Percentiles rank a stretch among this genome's conserved stretches.
Conservation (phyloP, 2,329 filamentous ascomycete genomes). For the Coniella vitis region DNA sequence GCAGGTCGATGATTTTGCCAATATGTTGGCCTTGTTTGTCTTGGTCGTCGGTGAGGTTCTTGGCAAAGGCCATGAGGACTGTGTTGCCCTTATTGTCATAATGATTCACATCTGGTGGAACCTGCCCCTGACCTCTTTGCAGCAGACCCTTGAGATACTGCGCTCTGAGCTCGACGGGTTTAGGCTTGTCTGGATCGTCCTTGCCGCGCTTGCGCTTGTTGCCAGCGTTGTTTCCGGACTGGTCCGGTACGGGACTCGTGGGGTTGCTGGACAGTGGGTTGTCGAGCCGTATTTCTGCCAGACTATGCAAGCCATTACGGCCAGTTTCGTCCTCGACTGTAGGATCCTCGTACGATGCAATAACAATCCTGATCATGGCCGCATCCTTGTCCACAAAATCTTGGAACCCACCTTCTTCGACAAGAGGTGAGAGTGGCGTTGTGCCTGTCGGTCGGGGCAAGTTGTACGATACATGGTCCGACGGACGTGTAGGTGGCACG, state of each 20-base stretch:
- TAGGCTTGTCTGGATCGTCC: constrained; percentile 20
- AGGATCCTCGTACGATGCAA: constrained; percentile 26
- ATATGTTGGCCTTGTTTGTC: constrained; percentile 40
- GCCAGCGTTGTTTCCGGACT: constrained; percentile 20
- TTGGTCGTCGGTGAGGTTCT: constrained; percentile 42
- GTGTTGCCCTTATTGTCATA: constrained; percentile 47
- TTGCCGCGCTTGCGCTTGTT: constrained; percentile 34
- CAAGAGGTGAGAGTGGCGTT: constrained; percentile 13
- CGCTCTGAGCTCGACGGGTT: constrained; percentile 19
- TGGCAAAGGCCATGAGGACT: constrained; percentile 48
- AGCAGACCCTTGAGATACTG: constrained; percentile 24
- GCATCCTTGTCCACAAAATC: constrained; percentile 26
- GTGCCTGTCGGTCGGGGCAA: constrained; percentile 13
- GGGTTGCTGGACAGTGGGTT: constrained; percentile 1
- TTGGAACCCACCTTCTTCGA: constrained; percentile 16
- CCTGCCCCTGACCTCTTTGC: constrained; percentile 15
- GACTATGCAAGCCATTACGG: constrained; percentile 51
- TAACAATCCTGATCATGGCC: constrained; percentile 31
- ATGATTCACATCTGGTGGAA: constrained; percentile 37
- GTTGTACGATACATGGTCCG: background rate
- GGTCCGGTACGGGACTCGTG: constrained; percentile 15
- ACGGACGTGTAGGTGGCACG: constrained; percentile 21
- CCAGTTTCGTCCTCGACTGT: constrained; percentile 36
- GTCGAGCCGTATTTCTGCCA: constrained; percentile 47
- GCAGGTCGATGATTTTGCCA: constrained; percentile 34